These are phyloP conservation scores for Tuber indicum DNA, from an alignment of 495 filamentous ascomycete species.

Conservation along the genomic window DNA sequence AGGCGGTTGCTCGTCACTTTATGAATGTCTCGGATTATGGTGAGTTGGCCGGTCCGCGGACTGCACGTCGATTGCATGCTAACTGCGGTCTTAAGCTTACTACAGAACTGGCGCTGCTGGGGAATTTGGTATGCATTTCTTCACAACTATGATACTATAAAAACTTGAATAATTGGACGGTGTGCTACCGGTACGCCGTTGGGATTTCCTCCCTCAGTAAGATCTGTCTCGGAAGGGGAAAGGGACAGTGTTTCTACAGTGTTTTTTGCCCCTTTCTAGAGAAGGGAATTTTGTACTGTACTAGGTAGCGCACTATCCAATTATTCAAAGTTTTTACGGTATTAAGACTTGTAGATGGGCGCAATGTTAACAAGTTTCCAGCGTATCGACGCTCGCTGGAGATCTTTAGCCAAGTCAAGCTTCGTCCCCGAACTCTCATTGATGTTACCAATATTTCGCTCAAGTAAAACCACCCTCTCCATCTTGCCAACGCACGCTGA, in stretches of 20 bases:
- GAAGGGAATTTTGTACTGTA: too few species aligned
- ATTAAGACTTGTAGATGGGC: neutral
- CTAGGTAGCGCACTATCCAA: too few species aligned
- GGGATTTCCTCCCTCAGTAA: too few species aligned
- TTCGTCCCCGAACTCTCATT: conserved; percentile 38
- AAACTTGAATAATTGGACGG: too few species aligned
- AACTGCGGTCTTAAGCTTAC: conserved; percentile 27
- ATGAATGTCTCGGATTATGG: conserved; percentile 16
- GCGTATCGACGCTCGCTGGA: conserved; percentile 46
- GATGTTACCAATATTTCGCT: conserved; percentile 43
- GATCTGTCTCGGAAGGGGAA: too few species aligned
- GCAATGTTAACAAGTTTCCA: neutral
- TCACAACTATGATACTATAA: neutral
- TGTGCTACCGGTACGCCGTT: too few species aligned
- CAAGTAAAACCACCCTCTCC: neutral
- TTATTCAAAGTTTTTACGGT: too few species aligned
- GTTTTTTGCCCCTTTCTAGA: too few species aligned
- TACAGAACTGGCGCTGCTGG: conserved; percentile 46
- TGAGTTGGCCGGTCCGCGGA: neutral
- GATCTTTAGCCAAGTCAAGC: conserved; percentile 39
- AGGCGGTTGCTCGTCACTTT: neutral
- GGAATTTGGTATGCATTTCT: conserved; percentile 38
- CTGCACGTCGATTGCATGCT: neutral
- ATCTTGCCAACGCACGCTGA: neutral
- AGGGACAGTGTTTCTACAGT: too few species aligned